Conservation (phyloP, 1,284 basidiomycete species). For the Rhodofomes roseus region DNA sequence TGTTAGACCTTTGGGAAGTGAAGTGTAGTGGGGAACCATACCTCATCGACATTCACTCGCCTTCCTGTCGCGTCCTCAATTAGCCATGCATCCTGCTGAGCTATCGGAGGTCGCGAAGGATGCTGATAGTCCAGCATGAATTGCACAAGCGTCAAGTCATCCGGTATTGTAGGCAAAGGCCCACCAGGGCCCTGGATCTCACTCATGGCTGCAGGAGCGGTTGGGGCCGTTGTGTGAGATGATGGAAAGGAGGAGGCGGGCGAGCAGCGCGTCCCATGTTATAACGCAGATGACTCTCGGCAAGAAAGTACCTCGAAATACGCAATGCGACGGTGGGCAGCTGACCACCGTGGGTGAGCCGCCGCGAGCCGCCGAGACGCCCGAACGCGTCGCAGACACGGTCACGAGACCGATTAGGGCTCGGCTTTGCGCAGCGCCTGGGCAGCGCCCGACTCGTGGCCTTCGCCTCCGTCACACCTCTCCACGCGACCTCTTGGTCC, state of each 20-base stretch:
- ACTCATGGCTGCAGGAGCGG: constrained; percentile 5
- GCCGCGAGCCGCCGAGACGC: too few species aligned
- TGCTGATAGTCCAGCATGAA: constrained; percentile 57
- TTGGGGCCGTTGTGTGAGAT: background rate
- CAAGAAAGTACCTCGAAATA: background rate
- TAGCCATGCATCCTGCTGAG: constrained; percentile 36
- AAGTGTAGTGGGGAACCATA: constrained; percentile 18
- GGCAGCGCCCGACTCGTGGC: background rate
- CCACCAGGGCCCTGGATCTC: constrained; percentile 38
- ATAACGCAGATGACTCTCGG: background rate
- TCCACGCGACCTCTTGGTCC: background rate
- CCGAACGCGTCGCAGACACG: background rate
- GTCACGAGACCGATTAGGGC: background rate
- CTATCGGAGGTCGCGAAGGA: constrained; percentile 37
- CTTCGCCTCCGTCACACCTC: background rate
- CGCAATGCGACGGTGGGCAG: background rate
- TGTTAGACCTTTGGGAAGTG: too few species aligned
- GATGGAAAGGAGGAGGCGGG: background rate
- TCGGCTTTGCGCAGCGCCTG: background rate
- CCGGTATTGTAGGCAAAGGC: constrained; percentile 48
- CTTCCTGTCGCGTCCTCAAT: constrained; percentile 57
- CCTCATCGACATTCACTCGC: constrained; percentile 42
- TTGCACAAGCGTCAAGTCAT: constrained; percentile 63
- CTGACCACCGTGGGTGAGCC: background rate
- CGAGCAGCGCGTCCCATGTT: background rate